Conservation (phyloP, 495 filamentous ascomycete species). For the Cercophora sp. region DNA sequence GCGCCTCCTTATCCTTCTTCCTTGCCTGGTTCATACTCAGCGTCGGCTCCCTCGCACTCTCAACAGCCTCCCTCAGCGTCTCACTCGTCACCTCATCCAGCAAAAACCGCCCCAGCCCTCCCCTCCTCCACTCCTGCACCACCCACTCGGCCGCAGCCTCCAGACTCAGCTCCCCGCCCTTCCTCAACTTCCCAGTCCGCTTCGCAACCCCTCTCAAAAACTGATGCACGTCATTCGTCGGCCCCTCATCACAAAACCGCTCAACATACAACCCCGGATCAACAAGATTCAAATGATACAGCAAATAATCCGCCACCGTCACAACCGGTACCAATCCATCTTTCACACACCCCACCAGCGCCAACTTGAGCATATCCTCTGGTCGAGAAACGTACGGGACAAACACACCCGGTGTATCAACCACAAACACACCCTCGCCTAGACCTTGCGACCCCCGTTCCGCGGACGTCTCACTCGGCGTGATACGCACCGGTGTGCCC, state of each 20-base stretch:
- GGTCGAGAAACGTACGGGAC: constrained; percentile 81
- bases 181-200: constrained; percentile 70
- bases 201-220: constrained; percentile 65
- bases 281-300: constrained; percentile 73
- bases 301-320: constrained; percentile 80
- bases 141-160: constrained; percentile 78
- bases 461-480: constrained; percentile 20
- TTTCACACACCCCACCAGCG: constrained; percentile 86
- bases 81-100: constrained; percentile 72
- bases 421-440: constrained; percentile 44
- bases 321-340: constrained; percentile 73
- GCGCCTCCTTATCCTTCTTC: constrained; percentile 40
- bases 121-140: constrained; percentile 77
- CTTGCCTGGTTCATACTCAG: constrained; percentile 43
- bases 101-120: constrained; percentile 69
- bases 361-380: constrained; percentile 87
- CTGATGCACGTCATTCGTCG: constrained; percentile 76
- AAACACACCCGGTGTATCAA: constrained; percentile 74
- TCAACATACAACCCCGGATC: constrained; percentile 51
- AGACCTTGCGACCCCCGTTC: constrained; percentile 26
- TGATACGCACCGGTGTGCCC: constrained; percentile 74
- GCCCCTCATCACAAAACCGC: constrained; percentile 49
- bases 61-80: constrained; percentile 39
- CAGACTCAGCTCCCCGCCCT: constrained; percentile 67
- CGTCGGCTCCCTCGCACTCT: constrained; percentile 30